Base-by-base conservation (phyloP, 129 eudicot genomes). In the Helichrysum umbraculigerum region DNA sequence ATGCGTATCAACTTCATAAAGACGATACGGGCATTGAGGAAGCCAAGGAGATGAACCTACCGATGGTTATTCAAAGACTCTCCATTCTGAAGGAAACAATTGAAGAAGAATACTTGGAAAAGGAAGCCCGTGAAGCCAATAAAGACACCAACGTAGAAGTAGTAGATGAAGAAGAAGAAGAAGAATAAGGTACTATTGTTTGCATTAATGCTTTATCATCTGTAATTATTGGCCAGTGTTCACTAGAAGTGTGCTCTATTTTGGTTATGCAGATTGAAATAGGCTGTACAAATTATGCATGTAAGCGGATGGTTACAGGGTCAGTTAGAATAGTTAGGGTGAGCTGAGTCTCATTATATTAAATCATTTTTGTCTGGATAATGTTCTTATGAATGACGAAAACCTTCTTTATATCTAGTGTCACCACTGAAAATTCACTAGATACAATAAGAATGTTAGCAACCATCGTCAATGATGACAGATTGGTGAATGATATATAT, bases 21-120 rank as follows among this genome's bases (percentile, higher is more conserved):
- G 97, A 94, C 70, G 98, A 94, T 75, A 89, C 86, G 19, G 98
- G 86, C 16, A 89, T 91, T 9, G 84, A 87, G 84, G 97, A 91
- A 87, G 98, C 93, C 30, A 93, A 81, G 83, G 95, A 89, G 84
- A 82, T 94, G 86, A 75, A 41, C 60, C 82, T 66, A 50, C 97
- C 98, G 2, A 69, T 94, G 71, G 92, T 91, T 66, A 94, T 94
- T 22, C 98, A 94, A 66, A 82, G 98, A 83, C 97, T 94, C 70
- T 81, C 85, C 44, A 87, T 94, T 41, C 96, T 94, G 5, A 91
- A 89, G 85, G 93, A 94, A 83, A 91, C 97, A 17, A 86, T 94
- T 42, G 98, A 94, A 82, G 93, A 85, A 72, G 98, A 94, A 82
- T 94, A 94, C 81, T 79, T 94, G 85, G 92, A 85, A 79, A 80